Conservation (phyloP, 192 early-diverging fungal species). For the Phycomyces nitens region DNA sequence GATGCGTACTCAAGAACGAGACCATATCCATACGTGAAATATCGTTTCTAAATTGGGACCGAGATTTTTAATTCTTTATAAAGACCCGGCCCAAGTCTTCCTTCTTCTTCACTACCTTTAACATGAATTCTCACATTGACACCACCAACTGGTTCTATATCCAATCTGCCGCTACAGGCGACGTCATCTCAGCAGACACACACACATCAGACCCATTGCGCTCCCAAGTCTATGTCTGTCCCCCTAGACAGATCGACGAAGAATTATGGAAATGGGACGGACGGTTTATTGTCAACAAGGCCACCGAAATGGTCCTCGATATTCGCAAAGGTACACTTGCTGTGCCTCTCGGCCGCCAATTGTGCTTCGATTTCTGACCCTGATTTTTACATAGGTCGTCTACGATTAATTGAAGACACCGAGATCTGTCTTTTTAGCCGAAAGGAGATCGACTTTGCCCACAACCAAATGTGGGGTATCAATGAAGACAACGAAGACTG, state of each 20-base stretch:
- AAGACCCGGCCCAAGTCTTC: not conserved
- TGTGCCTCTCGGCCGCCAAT: not conserved
- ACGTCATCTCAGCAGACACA: slow-evolving; percentile 13
- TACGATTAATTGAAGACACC: slow-evolving; percentile 37
- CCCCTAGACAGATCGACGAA: slow-evolving; percentile 12
- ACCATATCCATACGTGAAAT: not conserved
- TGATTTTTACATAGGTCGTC: slow-evolving; percentile 22
- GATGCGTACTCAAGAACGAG: not conserved
- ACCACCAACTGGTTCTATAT: slow-evolving; percentile 27
- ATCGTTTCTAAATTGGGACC: not conserved
- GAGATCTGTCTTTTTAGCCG: slow-evolving; percentile 26
- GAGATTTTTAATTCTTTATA: not conserved
- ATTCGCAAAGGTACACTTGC: slow-evolving; percentile 31
- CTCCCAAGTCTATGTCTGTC: slow-evolving; percentile 27
- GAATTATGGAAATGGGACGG: slow-evolving; percentile 34
- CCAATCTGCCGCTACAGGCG: slow-evolving; percentile 12
- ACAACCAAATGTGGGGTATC: slow-evolving; percentile 28
- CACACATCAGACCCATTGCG: not conserved
- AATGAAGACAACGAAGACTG: slow-evolving; percentile 12
- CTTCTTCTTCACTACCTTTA: not conserved
- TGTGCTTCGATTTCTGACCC: not conserved
- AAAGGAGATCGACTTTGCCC: slow-evolving; percentile 20
- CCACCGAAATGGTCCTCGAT: slow-evolving; percentile 26
- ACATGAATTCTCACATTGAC: slow-evolving; percentile 3
- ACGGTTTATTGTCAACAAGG: slow-evolving; percentile 26